Base-by-base conservation (phyloP, 495 filamentous ascomycete genomes). In the Choiromyces venosus region DNA sequence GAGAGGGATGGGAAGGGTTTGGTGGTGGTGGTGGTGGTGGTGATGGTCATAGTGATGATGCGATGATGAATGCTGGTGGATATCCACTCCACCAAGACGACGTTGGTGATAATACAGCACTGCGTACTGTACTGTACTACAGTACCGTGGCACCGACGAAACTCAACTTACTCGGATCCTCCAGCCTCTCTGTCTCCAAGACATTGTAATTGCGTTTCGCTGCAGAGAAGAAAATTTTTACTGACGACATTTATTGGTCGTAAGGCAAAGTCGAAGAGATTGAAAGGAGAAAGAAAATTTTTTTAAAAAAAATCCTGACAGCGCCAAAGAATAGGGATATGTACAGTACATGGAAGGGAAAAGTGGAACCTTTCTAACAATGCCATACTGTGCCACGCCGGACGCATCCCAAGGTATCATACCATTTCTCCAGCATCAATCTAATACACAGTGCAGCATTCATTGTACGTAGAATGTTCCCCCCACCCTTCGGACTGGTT, bases 401-500 rank as follows among this genome's bases (percentile, higher is more conserved):
- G 9, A 61, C 10, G 52, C 10, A 12, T 25, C 46, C 46, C 46
- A 52, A 52, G 46, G 46, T 52, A 52, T 10, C 46, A 52, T 52
- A 52, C n/a, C 46, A 52, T 52, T 56, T 61, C n/a, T 61, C 52
- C 52, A 29, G 52, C 52, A 61, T 61, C n/a, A 29, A 61, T 61
- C 52, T 21, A 4, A 61, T 61, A 29, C 7, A 25, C 25, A 61
- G 52, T 0, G 52, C 52, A 61, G 9, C n/a, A 61, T 25, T 61
- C n/a, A 61, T 61, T 4, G n/a, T 61, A 29, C 6, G 14, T 2
- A n/a, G 21, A 42, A 42, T 52, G 19, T 52, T 42, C 40, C n/a
- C 46, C 52, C 52, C 52, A 61, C 52, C 3, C 25, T 29, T 14
- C 52, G 52, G 52, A 9, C n/a, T 61, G 52, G n/a, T 61, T 61